Evolutionary conservation across 1,139 yeast species (phyloP).

Genomic region (Taphrina betulina): DNA sequence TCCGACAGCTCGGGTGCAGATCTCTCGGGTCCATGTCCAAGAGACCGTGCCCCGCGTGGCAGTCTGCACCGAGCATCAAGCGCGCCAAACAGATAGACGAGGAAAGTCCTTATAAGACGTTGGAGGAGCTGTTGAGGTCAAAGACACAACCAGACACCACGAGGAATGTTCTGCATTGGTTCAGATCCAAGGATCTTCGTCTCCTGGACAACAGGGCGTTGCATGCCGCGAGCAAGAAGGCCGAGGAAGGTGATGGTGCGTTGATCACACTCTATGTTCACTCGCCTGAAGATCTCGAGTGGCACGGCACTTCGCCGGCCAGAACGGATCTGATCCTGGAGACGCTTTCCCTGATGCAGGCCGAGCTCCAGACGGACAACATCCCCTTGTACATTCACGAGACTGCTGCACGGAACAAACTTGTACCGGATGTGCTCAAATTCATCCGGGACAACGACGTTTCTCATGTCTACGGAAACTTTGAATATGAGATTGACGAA

Average conservation of each 20-base stretch:
- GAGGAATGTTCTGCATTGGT: constrained; percentile 48
- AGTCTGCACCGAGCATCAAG: constrained; percentile 24
- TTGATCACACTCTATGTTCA: constrained; percentile 49
- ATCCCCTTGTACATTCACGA: constrained; percentile 50
- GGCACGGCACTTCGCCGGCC: constrained; percentile 51
- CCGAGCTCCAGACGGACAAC: constrained; percentile 44
- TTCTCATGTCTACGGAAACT: constrained; percentile 48
- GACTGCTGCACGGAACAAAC: constrained; percentile 43
- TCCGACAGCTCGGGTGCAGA: not conserved
- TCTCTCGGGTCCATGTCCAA: constrained; percentile 19
- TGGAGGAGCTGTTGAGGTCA: constrained; percentile 13
- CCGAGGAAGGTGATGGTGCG: constrained; percentile 42
- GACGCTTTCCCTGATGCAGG: constrained; percentile 44
- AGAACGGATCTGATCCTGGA: constrained; percentile 49
- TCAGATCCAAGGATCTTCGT: constrained; percentile 49
- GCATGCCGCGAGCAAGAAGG: constrained; percentile 45
- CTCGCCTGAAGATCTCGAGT: constrained; percentile 48
- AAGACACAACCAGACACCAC: constrained; percentile 13
- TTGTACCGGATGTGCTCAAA: constrained; percentile 35
- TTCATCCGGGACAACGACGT: constrained; percentile 41
- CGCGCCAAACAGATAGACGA: constrained; percentile 30
- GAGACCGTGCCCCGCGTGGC: constrained; percentile 27
- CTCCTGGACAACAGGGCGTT: constrained; percentile 49
- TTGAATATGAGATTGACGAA: constrained; percentile 57
- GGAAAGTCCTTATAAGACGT: constrained; percentile 11